Conservation (phyloP, 345 rosid genomes). For the Gossypium stocksii region DNA sequence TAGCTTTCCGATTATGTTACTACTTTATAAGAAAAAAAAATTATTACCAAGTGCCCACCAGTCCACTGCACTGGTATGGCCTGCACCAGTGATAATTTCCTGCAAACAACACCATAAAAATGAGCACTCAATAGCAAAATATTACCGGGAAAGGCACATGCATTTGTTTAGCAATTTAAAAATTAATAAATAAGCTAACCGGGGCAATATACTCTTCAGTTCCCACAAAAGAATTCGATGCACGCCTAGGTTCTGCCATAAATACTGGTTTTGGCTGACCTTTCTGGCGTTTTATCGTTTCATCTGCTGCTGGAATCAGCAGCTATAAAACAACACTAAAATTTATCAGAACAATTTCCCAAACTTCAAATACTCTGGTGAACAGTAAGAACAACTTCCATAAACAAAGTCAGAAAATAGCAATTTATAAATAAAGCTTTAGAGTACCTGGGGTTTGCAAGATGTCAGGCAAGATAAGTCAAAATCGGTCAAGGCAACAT, state of each 20-base stretch:
- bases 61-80: conserved; percentile 96
- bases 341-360: neutral
- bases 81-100: conserved; percentile 88
- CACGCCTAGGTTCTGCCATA: conserved; percentile 93
- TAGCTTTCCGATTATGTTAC: neutral
- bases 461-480: conserved; percentile 93
- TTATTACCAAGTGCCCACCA: conserved; percentile 99
- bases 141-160: neutral
- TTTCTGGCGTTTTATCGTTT: conserved; percentile 52
- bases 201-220: conserved; percentile 99
- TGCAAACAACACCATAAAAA: conserved; percentile 19
- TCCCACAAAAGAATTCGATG: conserved; percentile 95
- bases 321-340: conserved; percentile 40
- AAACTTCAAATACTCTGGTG: neutral
- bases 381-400: neutral
- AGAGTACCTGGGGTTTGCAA: conserved; percentile 76
- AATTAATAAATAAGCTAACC: conserved; percentile 33
- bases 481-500: conserved; percentile 77
- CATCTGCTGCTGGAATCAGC: conserved; percentile 50
- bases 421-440: neutral
- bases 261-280: conserved; percentile 61
- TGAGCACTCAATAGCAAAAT: neutral
- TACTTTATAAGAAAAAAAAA: neutral
- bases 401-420: no score
- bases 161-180: neutral